A percentile compares a stretch with the other conserved stretches of the same genome.
phyloP scores from a whole-genome alignment of 1,284 basidiomycete genomes.

The Leccinum subspadiceum region DNA sequence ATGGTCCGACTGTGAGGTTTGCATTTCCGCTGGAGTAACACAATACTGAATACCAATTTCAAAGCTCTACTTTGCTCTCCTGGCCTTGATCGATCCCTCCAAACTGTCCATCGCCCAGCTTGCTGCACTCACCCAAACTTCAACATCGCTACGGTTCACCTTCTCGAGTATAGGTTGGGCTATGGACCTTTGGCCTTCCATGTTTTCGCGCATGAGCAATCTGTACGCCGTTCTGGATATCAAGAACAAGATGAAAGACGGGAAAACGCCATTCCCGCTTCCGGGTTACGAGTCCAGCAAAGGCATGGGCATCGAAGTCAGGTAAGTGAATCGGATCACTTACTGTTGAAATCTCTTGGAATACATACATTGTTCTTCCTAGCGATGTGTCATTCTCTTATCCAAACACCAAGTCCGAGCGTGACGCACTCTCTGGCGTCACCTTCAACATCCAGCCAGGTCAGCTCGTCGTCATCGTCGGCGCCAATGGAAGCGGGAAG shows the following conservation, averaged over 20 bases:
- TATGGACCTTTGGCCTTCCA: slow-evolving; percentile 9
- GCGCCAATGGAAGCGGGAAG: slow-evolving; percentile 85
- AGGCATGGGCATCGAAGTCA: slow-evolving; percentile 38
- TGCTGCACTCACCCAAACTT: slow-evolving; percentile 34
- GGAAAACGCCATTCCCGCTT: slow-evolving; percentile 19
- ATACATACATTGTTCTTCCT: background rate
- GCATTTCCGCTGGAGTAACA: background rate
- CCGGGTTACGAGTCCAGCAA: slow-evolving; percentile 16
- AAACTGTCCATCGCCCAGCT: slow-evolving; percentile 35
- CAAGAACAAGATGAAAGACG: slow-evolving; percentile 24
- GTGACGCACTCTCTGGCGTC: slow-evolving; percentile 39
- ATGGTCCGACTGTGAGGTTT: slow-evolving; percentile 32
- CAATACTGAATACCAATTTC: background rate
- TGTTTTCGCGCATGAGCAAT: slow-evolving; percentile 14
- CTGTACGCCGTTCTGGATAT: slow-evolving; percentile 23
- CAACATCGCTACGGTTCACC: slow-evolving; percentile 22
- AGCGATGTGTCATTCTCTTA: slow-evolving; percentile 49
- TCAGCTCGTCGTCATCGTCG: slow-evolving; percentile 64
- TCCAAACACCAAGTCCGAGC: slow-evolving; percentile 40
- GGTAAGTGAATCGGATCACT: background rate
- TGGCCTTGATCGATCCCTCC: slow-evolving; percentile 34
- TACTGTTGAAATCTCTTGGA: no score
- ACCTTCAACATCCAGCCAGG: slow-evolving; percentile 46
- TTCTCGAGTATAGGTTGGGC: slow-evolving; percentile 10
- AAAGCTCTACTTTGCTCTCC: slow-evolving; percentile 37